Conservation (phyloP, 2,329 filamentous ascomycete species). For the Epichloe elymi region DNA sequence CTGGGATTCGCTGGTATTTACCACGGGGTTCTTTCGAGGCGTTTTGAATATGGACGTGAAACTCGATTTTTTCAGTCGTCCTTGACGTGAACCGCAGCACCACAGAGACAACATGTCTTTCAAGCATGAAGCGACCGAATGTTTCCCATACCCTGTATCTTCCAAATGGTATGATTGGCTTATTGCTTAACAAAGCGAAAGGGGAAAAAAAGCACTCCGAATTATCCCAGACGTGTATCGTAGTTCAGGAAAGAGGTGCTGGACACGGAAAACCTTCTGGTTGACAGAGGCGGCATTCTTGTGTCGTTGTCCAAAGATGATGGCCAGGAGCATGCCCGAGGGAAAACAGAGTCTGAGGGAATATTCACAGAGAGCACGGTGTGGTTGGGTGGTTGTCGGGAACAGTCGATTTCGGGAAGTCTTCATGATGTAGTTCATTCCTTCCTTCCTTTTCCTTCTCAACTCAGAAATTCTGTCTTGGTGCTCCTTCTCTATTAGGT, state of each 20-base stretch:
- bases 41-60: slow-evolving; percentile 7
- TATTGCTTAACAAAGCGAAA: not conserved
- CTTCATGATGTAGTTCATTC: not conserved
- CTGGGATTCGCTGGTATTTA: slow-evolving; percentile 3
- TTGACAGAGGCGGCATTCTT: not conserved
- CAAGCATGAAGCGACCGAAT: not conserved
- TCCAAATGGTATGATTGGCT: not conserved
- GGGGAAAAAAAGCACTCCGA: not conserved
- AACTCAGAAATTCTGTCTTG: not conserved
- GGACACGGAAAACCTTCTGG: not conserved
- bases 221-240: not conserved
- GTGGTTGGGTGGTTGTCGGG: not conserved
- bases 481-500: not conserved
- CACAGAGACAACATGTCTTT: slow-evolving; percentile 11
- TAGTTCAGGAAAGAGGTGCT: not conserved
- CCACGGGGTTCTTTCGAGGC: slow-evolving; percentile 3
- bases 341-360: not conserved
- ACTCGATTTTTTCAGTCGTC: slow-evolving; percentile 3
- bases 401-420: not conserved
- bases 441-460: not conserved
- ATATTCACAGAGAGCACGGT: not conserved
- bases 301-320: not conserved
- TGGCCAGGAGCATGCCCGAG: not conserved
- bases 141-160: not conserved
- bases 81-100: slow-evolving; percentile 12